These are phyloP conservation scores for Rosellinia necatrix DNA, from an alignment of 2,329 filamentous ascomycete genomes.

Conservation along the genomic window DNA sequence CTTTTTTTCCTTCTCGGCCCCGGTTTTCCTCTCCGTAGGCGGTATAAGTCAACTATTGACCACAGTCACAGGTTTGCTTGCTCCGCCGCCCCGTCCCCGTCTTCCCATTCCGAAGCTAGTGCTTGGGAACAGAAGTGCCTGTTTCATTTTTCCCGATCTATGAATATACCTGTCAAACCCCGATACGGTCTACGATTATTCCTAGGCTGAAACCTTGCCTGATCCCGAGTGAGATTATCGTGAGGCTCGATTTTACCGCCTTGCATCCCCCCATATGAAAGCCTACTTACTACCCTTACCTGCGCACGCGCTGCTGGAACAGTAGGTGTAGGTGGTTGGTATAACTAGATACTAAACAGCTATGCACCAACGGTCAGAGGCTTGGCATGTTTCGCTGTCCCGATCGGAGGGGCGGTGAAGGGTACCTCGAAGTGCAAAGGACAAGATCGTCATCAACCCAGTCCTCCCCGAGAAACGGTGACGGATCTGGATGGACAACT, in stretches of 20 bases:
- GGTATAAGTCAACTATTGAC: too few relatives aligned
- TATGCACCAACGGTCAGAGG: neutral
- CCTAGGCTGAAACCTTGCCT: neutral
- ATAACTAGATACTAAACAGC: neutral
- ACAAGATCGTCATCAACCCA: neutral
- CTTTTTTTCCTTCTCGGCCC: too few relatives aligned
- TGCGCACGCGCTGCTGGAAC: too few relatives aligned
- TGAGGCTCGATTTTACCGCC: neutral
- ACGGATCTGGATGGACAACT: neutral
- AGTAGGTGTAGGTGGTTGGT: conserved; percentile 3
- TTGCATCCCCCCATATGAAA: neutral
- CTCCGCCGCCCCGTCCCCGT: neutral
- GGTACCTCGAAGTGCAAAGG: neutral
- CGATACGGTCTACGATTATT: too few relatives aligned
- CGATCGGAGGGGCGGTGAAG: conserved; percentile 7
- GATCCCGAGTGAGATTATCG: conserved; percentile 17
- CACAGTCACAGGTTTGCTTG: neutral
- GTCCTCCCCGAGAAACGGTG: neutral
- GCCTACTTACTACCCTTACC: neutral
- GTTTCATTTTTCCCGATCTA: neutral
- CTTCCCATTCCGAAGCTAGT: conserved; percentile 7
- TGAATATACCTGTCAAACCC: neutral
- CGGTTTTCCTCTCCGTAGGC: too few relatives aligned
- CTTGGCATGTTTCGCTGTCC: conserved; percentile 4
- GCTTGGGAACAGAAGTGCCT: conserved; percentile 3